These are phyloP conservation scores for Apiotrichum akiyoshidainum DNA, from an alignment of 1,284 basidiomycete genomes.

Conservation along the genomic window DNA sequence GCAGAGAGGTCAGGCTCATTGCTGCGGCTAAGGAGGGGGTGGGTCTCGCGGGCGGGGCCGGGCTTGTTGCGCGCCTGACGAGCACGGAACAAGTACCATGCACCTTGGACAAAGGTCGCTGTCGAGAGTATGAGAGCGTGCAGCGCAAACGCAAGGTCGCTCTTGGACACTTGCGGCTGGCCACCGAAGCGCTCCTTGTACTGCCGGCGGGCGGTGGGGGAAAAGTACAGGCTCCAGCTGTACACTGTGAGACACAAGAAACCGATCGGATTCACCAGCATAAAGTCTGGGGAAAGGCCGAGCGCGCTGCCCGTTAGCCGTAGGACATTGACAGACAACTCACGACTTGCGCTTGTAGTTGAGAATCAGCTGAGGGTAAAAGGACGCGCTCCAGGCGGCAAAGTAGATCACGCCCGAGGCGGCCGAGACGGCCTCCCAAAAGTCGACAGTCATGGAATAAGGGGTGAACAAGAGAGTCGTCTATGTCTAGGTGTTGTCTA, in stretches of 20 bases:
- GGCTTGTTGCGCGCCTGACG: slow-evolving; percentile 7
- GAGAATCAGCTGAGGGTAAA: slow-evolving; percentile 53
- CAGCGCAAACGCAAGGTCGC: slow-evolving; percentile 52
- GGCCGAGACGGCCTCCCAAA: slow-evolving; percentile 15
- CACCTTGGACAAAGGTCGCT: slow-evolving; percentile 34
- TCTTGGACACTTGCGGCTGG: slow-evolving; percentile 48
- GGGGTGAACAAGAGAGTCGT: not conserved
- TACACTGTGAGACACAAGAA: slow-evolving; percentile 50
- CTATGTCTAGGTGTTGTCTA: not conserved
- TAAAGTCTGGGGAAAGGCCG: slow-evolving; percentile 52
- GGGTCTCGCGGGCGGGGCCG: slow-evolving; percentile 3
- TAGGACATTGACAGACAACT: slow-evolving; percentile 10
- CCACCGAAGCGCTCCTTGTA: slow-evolving; percentile 50
- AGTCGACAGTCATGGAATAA: not conserved
- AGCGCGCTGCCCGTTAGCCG: slow-evolving; percentile 18
- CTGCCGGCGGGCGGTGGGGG: slow-evolving; percentile 41
- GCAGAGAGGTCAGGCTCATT: slow-evolving; percentile 2
- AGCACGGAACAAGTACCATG: slow-evolving; percentile 27
- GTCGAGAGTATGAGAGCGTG: slow-evolving; percentile 44
- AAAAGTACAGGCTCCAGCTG: slow-evolving; percentile 47
- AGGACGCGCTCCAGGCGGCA: slow-evolving; percentile 48
- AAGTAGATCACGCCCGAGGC: slow-evolving; percentile 47
- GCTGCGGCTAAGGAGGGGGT: not conserved
- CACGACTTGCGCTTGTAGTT: slow-evolving; percentile 50
- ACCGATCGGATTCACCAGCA: slow-evolving; percentile 52